Evolutionary conservation across 2,329 filamentous ascomycete species (phyloP), one percentile per base, ranked within the genome.

Genomic region (Hymenoscyphus albidus): DNA sequence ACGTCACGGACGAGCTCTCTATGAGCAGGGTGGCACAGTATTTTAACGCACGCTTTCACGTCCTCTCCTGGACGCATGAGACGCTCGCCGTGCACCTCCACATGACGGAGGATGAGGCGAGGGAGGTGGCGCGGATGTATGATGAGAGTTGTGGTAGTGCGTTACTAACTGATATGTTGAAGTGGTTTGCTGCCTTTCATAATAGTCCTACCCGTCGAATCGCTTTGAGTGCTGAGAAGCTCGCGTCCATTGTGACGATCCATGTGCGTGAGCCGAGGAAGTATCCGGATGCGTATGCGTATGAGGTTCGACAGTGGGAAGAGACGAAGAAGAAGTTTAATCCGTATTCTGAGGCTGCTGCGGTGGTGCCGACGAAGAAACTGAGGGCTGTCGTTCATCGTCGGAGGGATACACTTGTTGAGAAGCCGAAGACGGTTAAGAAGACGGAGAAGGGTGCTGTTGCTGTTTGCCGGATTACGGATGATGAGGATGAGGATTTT

Each of bases 11-110:
- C 22, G 12, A 5, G 6, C 9, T 12, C 12, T 62, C 61, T 1
- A 48, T 62, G 54, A 35, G 18, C 14, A 39, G 55, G 13, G 5
- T 62, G 3, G 55, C 40, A 18, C 18, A 62, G 35, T 58, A 58
- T 35, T 40, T 62, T 10, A 18, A 62, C 55, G 39, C 16, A 27
- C 27, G 22, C 27, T 16, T 62, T 6, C 7, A 56, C 7, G 32
- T 32, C 7, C 5, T 27, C 5, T 13, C n/a, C 39, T 16, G 31
- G 12, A 22, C 38, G 40, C 9, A n/a, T 16, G 18, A 51, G n/a
- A 27, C 27, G 27, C 27, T 27, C 27, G 27, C 27, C 27, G 27
- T 27, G 27, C 14, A 18, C 22, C n/a, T 18, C 35, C 31, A 31
- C 40, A 48, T 18, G 27, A 48, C 18, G 27, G 38, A 22, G 6